Evolutionary conservation across 176 grass and related monocot genomes (phyloP), one percentile per base, ranked within the genome.

Genomic region (Lolium multiflorum): DNA sequence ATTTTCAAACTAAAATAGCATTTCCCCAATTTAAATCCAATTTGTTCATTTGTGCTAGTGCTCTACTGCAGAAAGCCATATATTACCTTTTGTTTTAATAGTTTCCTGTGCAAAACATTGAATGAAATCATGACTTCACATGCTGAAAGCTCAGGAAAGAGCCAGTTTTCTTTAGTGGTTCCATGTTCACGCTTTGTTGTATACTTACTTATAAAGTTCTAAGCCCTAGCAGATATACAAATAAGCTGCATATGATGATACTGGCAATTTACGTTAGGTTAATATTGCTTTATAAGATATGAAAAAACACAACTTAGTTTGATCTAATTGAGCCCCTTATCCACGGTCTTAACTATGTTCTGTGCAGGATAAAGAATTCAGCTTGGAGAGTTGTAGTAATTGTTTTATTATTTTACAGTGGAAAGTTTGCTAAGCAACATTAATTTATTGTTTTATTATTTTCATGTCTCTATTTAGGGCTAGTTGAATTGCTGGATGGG

Each of bases 21-120:
- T n/a, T 69, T 70, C 38, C 31, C 26, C 13, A 13, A 7, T 10
- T 5, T 24, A 14, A 43, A 64, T 25, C 71, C 47, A 25, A 8
- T 80, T 73, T 91, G 12, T 11, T 48, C 56, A 38, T 80, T 54
- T 91, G n/a, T 43, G 9, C 28, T 84, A 9, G n/a, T 0, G 24
- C 16, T 56, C 2, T 21, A 51, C 62, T 62, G 56, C 21, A 61
- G 67, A 57, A 50, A 57, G 47, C 6, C 37, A n/a, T 63, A 31
- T 65, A 39, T 66, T 37, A 4, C 43, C 52, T 31, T 62, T 66
- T 80, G 11, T 72, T 80, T 80, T 85, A 20, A 17, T 60, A 66
- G 16, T 41, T 67, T 48, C 17, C 20, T 89, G 60, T 25, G 12
- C 74, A 74, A 84, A 83, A 58, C 25, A 25, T 48, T 47, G 51